phyloP scores from a whole-genome alignment of 108 stramenopile species.

The Cyclotella choctawhatcheeana region DNA sequence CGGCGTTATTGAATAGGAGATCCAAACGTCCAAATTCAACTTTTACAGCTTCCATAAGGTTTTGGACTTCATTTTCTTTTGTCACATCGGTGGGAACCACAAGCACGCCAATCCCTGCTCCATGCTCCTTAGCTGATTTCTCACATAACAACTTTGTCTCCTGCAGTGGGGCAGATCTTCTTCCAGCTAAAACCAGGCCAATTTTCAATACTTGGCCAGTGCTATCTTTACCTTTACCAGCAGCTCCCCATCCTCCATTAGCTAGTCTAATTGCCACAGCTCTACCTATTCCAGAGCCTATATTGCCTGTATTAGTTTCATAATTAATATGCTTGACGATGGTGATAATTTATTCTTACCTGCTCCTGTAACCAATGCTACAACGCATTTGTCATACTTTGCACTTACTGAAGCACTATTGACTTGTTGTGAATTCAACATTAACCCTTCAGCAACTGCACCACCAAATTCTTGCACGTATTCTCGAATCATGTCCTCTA shows the following conservation, averaged over 20 bases:
- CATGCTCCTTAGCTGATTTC: slow-evolving; percentile 4
- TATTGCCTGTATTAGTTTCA: too few species aligned
- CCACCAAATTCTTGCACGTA: slow-evolving; percentile 51
- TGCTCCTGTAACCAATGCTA: slow-evolving; percentile 77
- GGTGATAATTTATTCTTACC: too few species aligned
- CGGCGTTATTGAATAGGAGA: slow-evolving; percentile 84
- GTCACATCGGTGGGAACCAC: slow-evolving; percentile 63
- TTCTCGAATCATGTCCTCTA: slow-evolving; percentile 56
- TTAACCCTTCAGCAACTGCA: slow-evolving; percentile 50
- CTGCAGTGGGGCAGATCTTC: slow-evolving; percentile 51
- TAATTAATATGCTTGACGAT: too few species aligned
- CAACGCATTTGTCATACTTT: slow-evolving; percentile 13
- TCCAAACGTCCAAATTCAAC: slow-evolving; percentile 53
- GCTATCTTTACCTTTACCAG: slow-evolving; percentile 29
- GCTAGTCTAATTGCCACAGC: slow-evolving; percentile 65
- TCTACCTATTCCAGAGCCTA: slow-evolving; percentile 76
- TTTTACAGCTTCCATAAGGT: slow-evolving; percentile 43
- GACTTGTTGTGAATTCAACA: background rate
- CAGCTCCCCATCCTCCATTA: slow-evolving; percentile 49
- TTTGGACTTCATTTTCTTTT: slow-evolving; percentile 51
- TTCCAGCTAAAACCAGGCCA: slow-evolving; percentile 64
- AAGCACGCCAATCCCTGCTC: slow-evolving; percentile 32
- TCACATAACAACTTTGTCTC: slow-evolving; percentile 48
- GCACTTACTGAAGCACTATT: background rate
- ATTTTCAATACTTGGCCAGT: slow-evolving; percentile 34